A percentile compares a stretch with the other conserved stretches of the same genome.
Evolutionary conservation across 2,329 filamentous ascomycete genomes (phyloP).

Genomic region (Eurotiales sp.): DNA sequence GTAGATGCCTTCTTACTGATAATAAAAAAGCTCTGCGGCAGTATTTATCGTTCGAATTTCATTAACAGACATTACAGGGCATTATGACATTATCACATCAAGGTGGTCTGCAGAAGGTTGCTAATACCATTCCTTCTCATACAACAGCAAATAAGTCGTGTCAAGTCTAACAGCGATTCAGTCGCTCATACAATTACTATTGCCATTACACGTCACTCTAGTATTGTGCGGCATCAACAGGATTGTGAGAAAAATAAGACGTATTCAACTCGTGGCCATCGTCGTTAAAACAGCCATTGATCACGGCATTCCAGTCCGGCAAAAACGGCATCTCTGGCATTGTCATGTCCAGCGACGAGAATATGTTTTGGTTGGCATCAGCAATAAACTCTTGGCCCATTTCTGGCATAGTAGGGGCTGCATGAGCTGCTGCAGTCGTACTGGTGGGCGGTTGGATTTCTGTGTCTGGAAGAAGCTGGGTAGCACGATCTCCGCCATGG

Average conservation of each 20-base stretch:
- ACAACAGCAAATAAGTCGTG: too few species aligned
- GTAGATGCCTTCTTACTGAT: too few species aligned
- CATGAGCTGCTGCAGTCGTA: neutral
- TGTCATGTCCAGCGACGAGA: conserved; percentile 16
- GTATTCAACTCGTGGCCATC: neutral
- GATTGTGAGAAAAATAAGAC: neutral
- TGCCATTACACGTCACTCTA: too few species aligned
- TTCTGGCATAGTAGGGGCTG: neutral
- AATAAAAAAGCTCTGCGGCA: too few species aligned
- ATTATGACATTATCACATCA: too few species aligned
- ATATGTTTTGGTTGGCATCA: conserved; percentile 11
- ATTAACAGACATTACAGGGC: too few species aligned
- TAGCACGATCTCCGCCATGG: neutral
- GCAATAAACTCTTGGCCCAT: neutral
- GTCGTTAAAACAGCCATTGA: conserved; percentile 10
- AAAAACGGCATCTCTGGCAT: conserved; percentile 17
- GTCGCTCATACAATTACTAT: too few species aligned
- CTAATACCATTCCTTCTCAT: too few species aligned
- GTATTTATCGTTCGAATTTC: too few species aligned
- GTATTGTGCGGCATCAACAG: neutral
- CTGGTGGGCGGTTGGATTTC: neutral
- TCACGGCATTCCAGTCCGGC: conserved; percentile 20
- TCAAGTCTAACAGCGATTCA: too few species aligned
- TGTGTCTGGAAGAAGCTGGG: neutral
- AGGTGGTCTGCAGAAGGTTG: too few species aligned